phyloP scores from a whole-genome alignment of 208 protist genomes.

The Borovskyia barvae region DNA sequence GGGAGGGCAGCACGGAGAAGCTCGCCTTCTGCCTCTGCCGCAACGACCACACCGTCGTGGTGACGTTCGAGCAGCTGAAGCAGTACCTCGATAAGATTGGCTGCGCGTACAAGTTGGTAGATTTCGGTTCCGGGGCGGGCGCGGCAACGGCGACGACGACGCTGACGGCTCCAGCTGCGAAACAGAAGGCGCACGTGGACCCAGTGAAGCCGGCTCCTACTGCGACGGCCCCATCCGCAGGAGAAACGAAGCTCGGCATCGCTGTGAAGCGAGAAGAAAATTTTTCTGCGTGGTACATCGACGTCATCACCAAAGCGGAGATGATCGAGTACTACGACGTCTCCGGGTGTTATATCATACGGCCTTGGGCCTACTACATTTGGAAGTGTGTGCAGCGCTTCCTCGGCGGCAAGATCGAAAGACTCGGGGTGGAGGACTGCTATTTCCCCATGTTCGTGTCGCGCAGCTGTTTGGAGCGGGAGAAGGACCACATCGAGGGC shows the following conservation, averaged over 20 bases:
- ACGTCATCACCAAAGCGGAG: constrained; percentile 97
- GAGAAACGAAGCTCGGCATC: constrained; percentile 89
- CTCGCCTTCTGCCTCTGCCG: constrained; percentile 81
- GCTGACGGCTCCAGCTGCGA: constrained; percentile 8
- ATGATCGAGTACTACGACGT: constrained; percentile 99
- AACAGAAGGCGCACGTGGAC: constrained; percentile 29
- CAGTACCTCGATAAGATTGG: constrained; percentile 63
- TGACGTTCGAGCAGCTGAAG: constrained; percentile 60
- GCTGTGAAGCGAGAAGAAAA: constrained; percentile 86
- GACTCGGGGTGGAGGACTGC: constrained; percentile 95
- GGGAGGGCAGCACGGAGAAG: constrained; percentile 32
- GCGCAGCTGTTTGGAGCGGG: constrained; percentile 92
- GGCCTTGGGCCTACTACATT: constrained; percentile 96
- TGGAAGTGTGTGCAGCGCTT: constrained; percentile 96
- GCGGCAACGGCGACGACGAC: constrained; percentile 17
- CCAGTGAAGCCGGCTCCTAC: constrained; percentile 11
- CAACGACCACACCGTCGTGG: constrained; percentile 78
- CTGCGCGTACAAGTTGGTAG: constrained; percentile 64
- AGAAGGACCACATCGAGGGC: constrained; percentile 99
- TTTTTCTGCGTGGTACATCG: constrained; percentile 96
- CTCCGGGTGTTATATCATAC: constrained; percentile 98
- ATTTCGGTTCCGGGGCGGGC: constrained; percentile 41
- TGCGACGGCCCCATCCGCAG: constrained; percentile 1
- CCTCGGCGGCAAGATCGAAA: constrained; percentile 81
- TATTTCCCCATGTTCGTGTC: constrained; percentile 98